Conservation (phyloP, 2,329 filamentous ascomycete genomes). For the Talaromyces sp. region DNA sequence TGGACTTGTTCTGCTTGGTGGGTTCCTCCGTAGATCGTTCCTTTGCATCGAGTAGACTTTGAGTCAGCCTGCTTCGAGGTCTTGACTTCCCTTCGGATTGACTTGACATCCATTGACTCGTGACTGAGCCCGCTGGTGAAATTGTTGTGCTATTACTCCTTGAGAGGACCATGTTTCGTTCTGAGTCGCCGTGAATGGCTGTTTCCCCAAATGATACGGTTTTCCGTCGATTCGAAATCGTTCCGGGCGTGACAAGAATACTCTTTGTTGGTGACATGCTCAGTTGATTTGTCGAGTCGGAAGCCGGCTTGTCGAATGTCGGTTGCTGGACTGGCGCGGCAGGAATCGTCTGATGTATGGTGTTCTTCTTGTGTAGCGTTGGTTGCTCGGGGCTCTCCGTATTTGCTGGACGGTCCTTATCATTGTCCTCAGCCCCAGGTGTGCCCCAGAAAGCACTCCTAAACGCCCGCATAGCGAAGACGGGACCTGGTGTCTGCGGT, state of each 20-base stretch:
- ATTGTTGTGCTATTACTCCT: slow-evolving; percentile 45
- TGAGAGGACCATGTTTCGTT: slow-evolving; percentile 39
- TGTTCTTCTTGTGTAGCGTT: background rate
- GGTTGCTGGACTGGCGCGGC: slow-evolving; percentile 21
- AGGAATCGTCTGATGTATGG: background rate
- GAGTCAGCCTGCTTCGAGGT: slow-evolving; percentile 38
- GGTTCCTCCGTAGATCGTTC: slow-evolving; percentile 21
- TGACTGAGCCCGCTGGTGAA: slow-evolving; percentile 45
- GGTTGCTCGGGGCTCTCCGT: background rate
- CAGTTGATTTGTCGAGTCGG: slow-evolving; percentile 26
- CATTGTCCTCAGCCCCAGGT: slow-evolving; percentile 47
- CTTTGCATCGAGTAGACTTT: slow-evolving; percentile 37
- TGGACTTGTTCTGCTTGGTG: slow-evolving; percentile 22
- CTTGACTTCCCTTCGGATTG: slow-evolving; percentile 30
- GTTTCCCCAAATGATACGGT: slow-evolving; percentile 57
- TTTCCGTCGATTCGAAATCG: slow-evolving; percentile 52
- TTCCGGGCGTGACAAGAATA: slow-evolving; percentile 61
- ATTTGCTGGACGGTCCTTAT: slow-evolving; percentile 13
- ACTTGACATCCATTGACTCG: slow-evolving; percentile 37
- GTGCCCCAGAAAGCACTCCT: slow-evolving; percentile 62
- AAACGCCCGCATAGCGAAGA: slow-evolving; percentile 64
- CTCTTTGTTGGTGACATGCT: slow-evolving; percentile 54
- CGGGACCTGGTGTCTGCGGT: slow-evolving; percentile 60
- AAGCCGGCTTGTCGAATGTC: slow-evolving; percentile 20
- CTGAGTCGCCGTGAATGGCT: slow-evolving; percentile 53